These are phyloP conservation scores for Bathelium albidoporum DNA, from an alignment of 495 filamentous ascomycete species.

Conservation along the genomic window DNA sequence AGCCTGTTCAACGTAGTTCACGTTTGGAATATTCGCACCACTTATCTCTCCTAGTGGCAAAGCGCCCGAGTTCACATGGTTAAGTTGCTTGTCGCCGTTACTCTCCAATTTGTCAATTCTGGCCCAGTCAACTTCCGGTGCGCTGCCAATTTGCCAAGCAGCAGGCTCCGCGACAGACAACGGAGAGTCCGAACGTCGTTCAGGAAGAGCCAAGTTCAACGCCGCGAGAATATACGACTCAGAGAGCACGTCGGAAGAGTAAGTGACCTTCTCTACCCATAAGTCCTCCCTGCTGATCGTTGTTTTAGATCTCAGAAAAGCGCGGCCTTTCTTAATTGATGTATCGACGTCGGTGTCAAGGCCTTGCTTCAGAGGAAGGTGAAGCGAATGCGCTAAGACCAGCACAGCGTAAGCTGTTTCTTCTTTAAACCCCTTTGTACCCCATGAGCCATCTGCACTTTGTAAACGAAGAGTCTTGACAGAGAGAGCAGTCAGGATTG, in stretches of 20 bases:
- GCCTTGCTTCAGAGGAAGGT: neutral
- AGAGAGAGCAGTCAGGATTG: neutral
- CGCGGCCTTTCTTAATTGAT: neutral
- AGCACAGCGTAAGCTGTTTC: conserved; percentile 10
- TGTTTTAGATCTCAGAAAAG: neutral
- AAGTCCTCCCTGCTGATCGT: neutral
- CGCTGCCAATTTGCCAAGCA: neutral
- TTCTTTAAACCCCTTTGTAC: neutral
- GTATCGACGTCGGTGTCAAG: neutral
- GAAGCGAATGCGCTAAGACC: neutral
- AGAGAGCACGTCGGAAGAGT: neutral
- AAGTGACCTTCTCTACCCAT: conserved; percentile 12
- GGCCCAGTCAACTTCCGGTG: conserved; percentile 21
- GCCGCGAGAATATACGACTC: conserved; percentile 10
- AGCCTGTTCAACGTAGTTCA: neutral
- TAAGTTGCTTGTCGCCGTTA: no score
- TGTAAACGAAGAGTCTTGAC: neutral
- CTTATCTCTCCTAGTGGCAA: no score
- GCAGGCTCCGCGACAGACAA: neutral
- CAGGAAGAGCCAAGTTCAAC: conserved; percentile 30
- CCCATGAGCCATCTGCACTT: neutral
- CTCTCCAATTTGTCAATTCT: neutral
- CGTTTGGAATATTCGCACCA: neutral
- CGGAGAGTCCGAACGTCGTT: neutral
- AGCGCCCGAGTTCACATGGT: no score